Base-by-base conservation (phyloP, 2,329 filamentous ascomycete genomes). In the Hypoxylon sp. region DNA sequence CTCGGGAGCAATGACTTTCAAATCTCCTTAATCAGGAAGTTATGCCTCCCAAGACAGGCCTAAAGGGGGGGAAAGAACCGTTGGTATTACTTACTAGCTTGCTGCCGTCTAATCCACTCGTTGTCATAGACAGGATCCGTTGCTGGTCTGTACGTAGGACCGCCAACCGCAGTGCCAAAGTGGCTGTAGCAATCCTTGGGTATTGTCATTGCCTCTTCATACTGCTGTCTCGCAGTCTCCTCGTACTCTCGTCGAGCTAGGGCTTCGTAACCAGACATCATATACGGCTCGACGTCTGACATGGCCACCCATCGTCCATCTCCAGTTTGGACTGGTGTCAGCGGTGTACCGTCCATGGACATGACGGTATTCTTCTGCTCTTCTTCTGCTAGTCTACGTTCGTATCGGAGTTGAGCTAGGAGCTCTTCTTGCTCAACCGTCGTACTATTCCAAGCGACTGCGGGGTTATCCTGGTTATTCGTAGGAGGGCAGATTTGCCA, bases 401-500 rank as follows among this genome's bases (percentile, higher is more conserved):
- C 87, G 71, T 90, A 92, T 50, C 92, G 86, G 65, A 90, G 77
- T 68, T 84, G 76, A 74, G 89, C 89, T 75, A 92, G 80, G 59
- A 85, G 76, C 78, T 89, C 83, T 76, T 91, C 87, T 62, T 89
- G 84, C 72, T 87, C 85, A 17, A 89, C 73, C 0, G 82, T 85
- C 0, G 86, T 88, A 74, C 78, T 84, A 68, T 79, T 84, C 84
- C 84, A 87, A 3, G 86, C 84, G 9, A 88, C 77, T 9, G 84
- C 81, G 2, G 85, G 82, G 71, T 88, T 87, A 59, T 87, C 85
- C 53, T 82, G 83, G 65, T 79, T 82, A 69, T 86, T 87, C 46
- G 84, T 86, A 0, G 92, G 92, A 22, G 92, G 92, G 64, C 89
- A 93, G 72, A 94, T 93, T 66, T 89, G 90, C 94, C 94, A 97